Evolutionary conservation across 345 rosid species (phyloP).

Genomic region (Aquilaria yunnanensis): DNA sequence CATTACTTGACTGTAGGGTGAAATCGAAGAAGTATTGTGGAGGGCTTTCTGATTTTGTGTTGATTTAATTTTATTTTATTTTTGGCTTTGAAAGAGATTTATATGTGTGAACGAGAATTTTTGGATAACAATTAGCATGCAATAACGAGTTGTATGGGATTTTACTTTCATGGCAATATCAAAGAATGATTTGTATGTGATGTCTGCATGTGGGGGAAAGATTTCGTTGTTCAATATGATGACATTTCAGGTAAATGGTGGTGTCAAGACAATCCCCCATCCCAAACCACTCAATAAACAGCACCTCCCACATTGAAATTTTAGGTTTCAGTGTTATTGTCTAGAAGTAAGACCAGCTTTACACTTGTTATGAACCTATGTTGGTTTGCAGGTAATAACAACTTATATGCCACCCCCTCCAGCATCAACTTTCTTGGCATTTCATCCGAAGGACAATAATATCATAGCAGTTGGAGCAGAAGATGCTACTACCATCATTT

Average conservation of each 20-base stretch:
- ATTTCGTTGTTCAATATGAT: conserved; percentile 52
- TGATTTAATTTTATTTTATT: too few relatives aligned
- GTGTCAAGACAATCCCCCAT: neutral
- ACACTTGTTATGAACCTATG: neutral
- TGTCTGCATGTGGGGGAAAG: conserved; percentile 58
- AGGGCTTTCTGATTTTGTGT: too few relatives aligned
- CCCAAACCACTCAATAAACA: too few relatives aligned
- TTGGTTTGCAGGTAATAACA: conserved; percentile 44
- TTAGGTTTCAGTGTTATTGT: neutral
- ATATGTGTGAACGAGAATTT: too few relatives aligned
- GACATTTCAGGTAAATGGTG: conserved; percentile 41
- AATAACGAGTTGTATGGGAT: too few relatives aligned
- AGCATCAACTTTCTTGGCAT: conserved; percentile 48
- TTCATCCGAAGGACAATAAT: conserved; percentile 53
- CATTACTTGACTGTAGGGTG: too few relatives aligned
- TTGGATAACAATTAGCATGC: too few relatives aligned
- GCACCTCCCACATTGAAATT: neutral
- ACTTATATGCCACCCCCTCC: conserved; percentile 59
- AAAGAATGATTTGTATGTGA: conserved; percentile 53
- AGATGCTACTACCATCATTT: conserved; percentile 47
- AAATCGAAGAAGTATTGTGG: too few relatives aligned
- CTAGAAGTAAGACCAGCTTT: neutral
- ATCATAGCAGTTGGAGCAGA: conserved; percentile 55
- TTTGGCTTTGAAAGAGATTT: too few relatives aligned
- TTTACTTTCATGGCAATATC: conserved; percentile 49